Base-by-base conservation (phyloP, 2,329 filamentous ascomycete genomes). In the Alternaria ethzedia region DNA sequence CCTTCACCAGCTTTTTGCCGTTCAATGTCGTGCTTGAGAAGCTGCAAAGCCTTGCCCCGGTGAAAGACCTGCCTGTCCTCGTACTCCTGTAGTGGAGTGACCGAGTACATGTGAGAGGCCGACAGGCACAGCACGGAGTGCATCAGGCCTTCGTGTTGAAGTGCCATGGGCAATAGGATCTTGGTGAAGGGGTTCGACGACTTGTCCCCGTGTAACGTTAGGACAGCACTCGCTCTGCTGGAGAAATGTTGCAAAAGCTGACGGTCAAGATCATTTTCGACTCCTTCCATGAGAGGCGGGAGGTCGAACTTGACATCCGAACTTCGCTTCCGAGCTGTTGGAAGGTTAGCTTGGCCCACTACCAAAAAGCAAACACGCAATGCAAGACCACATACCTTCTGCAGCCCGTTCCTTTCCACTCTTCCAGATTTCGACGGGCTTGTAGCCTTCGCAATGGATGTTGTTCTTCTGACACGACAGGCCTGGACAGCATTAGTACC, bases 401-500 rank as follows among this genome's bases (percentile, higher is more conserved):
- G 91, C 89, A 32, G 88, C 86, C 75, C 86, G 90, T 78, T 95
- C 91, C 76, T 88, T 93, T 26, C 93, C 93, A 75, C 92, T 94
- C 79, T 90, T 93, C 94, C 94, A 97, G 56, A 93, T 87, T 62
- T 92, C 91, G 77, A 93, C 93, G 65, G 93, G 91, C 54, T 92
- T 92, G 75, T 97, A 97, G 12, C 94, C 94, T 80, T 97, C 93
- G 76, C 94, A 97, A 12, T 94, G 88, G 12, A 97, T 92, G 9
- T 93, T 93, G 78, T 97, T 97, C 85, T 97, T 97, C 81, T 96
- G 91, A 75, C 94, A 97, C 73, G 96, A 96, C 79, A 93, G 86
- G 72, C 92, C 91, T 93, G 65, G 52, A 61, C 51, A 61, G 68
- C 58, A 57, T 80, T 64, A 81, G 76, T 51, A 43, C 11, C 20